These are phyloP conservation scores for Oehlia diaphana DNA, from an alignment of 192 early-diverging fungal species.

Conservation along the genomic window DNA sequence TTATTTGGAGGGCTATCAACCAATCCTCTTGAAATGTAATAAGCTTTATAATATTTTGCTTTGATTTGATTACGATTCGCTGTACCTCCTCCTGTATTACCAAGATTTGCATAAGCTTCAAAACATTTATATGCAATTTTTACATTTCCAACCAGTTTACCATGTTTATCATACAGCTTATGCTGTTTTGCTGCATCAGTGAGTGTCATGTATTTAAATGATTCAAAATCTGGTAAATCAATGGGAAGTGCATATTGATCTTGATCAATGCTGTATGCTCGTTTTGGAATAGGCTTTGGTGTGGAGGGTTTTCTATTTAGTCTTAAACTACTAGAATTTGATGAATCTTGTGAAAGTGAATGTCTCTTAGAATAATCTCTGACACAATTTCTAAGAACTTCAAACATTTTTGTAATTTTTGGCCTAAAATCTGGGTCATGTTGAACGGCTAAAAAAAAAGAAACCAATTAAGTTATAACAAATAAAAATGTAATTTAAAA, in stretches of 20 bases:
- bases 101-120: background rate
- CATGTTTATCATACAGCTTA: background rate
- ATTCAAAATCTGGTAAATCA: background rate
- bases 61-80: background rate
- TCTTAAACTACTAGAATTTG: background rate
- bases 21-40: background rate
- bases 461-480: background rate
- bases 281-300: background rate
- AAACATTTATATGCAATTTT: background rate
- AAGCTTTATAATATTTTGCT: background rate
- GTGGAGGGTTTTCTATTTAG: background rate
- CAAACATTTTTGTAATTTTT: background rate
- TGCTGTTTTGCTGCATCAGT: background rate
- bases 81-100: too few relatives aligned
- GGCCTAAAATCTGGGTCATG: background rate
- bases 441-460: background rate
- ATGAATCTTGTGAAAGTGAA: background rate
- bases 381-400: background rate
- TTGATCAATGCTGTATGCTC: background rate
- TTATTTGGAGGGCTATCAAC: background rate
- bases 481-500: background rate
- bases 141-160: background rate
- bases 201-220: conserved; percentile 1
- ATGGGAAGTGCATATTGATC: background rate
- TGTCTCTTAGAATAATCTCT: background rate